phyloP scores from a whole-genome alignment of 202 grass and related monocot genomes.

The Saccharum hybrid region DNA sequence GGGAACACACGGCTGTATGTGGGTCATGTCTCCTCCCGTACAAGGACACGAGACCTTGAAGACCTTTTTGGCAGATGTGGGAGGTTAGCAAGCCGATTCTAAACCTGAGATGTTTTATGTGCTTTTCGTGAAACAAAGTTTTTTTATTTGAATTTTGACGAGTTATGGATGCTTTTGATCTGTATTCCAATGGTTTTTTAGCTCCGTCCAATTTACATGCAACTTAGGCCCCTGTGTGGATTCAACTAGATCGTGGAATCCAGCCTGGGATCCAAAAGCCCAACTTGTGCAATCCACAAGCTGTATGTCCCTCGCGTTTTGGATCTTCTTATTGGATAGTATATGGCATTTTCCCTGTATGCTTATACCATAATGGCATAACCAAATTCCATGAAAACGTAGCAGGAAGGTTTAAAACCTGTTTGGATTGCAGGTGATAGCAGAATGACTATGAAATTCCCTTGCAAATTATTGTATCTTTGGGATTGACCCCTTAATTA shows the following conservation, averaged over 20 bases:
- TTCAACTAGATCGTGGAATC: not conserved
- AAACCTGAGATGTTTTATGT: not conserved
- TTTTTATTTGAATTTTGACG: not conserved
- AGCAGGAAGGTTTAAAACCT: not conserved
- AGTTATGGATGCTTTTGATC: not conserved
- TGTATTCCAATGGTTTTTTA: not conserved
- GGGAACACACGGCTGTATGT: constrained; percentile 81
- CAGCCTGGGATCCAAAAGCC: not conserved
- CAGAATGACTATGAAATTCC: not conserved
- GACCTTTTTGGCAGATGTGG: constrained; percentile 89
- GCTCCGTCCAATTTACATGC: not conserved
- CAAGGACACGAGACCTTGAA: constrained; percentile 78
- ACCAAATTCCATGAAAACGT: not conserved
- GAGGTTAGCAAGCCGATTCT: constrained; percentile 56
- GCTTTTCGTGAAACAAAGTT: not conserved
- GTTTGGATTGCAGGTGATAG: not conserved
- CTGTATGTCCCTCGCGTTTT: not conserved
- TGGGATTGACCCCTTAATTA: not conserved
- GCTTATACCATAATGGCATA: too few relatives aligned
- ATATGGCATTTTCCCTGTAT: not conserved
- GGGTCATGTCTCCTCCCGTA: constrained; percentile 77
- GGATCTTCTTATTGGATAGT: not conserved
- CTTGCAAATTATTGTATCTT: not conserved
- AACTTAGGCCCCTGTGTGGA: not conserved
- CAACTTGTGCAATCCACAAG: not conserved